phyloP scores from a whole-genome alignment of 2,329 filamentous ascomycete species.

The Xylaria polymorpha region DNA sequence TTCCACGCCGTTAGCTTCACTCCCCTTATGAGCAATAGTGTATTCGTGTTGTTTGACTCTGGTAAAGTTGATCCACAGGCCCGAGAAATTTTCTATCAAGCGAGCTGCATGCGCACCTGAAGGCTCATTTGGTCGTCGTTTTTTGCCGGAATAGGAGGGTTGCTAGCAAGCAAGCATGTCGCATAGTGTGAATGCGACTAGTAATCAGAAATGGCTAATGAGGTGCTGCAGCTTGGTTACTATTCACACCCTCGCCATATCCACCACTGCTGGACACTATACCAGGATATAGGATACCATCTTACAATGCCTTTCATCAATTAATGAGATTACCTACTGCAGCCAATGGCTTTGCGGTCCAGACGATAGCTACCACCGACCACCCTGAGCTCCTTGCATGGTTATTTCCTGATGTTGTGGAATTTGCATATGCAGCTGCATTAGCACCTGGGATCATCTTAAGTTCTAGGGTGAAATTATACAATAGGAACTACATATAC shows the following conservation, averaged over 20 bases:
- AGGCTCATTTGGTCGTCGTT: constrained; percentile 37
- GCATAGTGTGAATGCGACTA: constrained; percentile 29
- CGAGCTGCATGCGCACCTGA: constrained; percentile 31
- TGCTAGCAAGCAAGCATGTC: constrained; percentile 36
- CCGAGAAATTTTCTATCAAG: constrained; percentile 32
- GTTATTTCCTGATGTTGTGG: constrained; percentile 35
- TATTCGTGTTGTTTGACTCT: constrained; percentile 10
- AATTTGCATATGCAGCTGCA: constrained; percentile 30
- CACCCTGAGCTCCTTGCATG: constrained; percentile 46
- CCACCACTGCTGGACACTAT: constrained; percentile 4
- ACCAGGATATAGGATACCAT: constrained; percentile 23
- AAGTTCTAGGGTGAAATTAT: constrained; percentile 3
- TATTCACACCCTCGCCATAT: constrained; percentile 21
- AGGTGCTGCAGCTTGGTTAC: constrained; percentile 34
- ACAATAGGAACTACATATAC: constrained; percentile 1
- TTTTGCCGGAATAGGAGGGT: constrained; percentile 34
- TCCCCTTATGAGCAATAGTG: constrained; percentile 10
- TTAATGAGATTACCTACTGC: constrained; percentile 24
- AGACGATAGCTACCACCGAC: constrained; percentile 46
- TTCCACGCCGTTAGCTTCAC: constrained; percentile 16
- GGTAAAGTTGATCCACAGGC: constrained; percentile 21
- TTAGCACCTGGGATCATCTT: constrained; percentile 35
- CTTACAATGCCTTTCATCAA: constrained; percentile 22
- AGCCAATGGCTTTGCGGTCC: constrained; percentile 39
- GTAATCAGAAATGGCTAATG: constrained; percentile 33